Base-by-base conservation (phyloP, 2,329 filamentous ascomycete genomes). In the Boeremia lycopersici region DNA sequence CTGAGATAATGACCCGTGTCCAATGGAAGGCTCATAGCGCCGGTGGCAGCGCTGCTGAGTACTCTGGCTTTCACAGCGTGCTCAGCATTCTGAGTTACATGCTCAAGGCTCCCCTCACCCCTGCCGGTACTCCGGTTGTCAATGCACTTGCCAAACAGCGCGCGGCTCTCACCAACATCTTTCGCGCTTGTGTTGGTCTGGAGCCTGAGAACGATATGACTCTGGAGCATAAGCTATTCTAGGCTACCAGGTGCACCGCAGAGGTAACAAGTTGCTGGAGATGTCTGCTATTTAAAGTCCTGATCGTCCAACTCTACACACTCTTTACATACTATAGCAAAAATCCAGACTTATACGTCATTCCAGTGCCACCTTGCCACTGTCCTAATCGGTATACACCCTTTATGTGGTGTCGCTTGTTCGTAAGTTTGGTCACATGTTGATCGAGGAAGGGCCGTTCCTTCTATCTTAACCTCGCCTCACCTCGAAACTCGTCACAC, bases 151-250 rank as follows among this genome's bases (percentile, higher is more conserved):
- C 89, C 72, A 99, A 99, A 86, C 95, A 99, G 84, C 91, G 95
- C 65, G 89, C 87, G 64, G 93, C 93, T 38, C 78, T 99, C 76
- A 95, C 90, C 77, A 99, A 99, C 83, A 97, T 99, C 79, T 96
- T 99, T 88, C 92, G 93, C 72, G 95, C 95, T 63, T 98, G 93
- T 72, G 89, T 99, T 69, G 95, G 95, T 63, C 85, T 99, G 57
- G 91, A 97, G 84, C 95, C 95, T 13, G 95, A 99, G 85, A 95
- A 89, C 53, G 95, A 99, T 76, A 99, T 99, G 95, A 97, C 93
- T 35, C 85, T 98, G 48, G 95, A 99, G 85, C 93, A 98, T 83
- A 99, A 98, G 87, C 85, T 98, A 62, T 93, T 97, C 75, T 74
- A 71, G 53, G 36, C 26, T 35, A 1, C 4, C 7, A n/a, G 8